phyloP scores from a whole-genome alignment of 371 early-diverging fungal species.

The Coemansia sp. region DNA sequence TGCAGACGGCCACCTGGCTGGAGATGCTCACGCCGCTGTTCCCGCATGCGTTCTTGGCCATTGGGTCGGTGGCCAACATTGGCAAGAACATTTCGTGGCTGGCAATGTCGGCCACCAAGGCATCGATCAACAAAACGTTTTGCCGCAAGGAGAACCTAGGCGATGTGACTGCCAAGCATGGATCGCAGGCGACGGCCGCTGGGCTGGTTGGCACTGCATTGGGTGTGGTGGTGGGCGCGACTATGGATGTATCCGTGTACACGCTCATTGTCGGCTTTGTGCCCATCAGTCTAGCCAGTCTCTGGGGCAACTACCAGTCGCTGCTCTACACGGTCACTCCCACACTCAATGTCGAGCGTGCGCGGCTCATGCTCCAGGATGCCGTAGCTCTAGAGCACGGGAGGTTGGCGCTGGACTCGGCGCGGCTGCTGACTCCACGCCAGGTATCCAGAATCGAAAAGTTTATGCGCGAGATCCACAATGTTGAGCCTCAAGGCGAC shows the following conservation, averaged over 20 bases:
- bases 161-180: conserved; percentile 75
- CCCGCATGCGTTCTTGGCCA: conserved; percentile 64
- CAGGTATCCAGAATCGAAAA: conserved; percentile 27
- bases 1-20: conserved; percentile 66
- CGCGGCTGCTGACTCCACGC: conserved; percentile 25
- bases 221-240: conserved; percentile 38
- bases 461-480: conserved; percentile 32
- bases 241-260: conserved; percentile 39
- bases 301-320: conserved; percentile 52
- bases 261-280: conserved; percentile 41
- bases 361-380: conserved; percentile 25
- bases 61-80: conserved; percentile 75
- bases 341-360: conserved; percentile 47
- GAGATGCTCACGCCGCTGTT: conserved; percentile 73
- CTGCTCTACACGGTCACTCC: conserved; percentile 38
- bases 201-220: conserved; percentile 66
- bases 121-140: conserved; percentile 71
- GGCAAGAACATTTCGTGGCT: conserved; percentile 82
- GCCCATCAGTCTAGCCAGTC: conserved; percentile 40
- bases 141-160: conserved; percentile 69
- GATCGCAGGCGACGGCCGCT: conserved; percentile 75
- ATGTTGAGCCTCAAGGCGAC: conserved; percentile 2
- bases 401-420: conserved; percentile 6
- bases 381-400: conserved; percentile 15
- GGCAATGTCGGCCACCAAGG: conserved; percentile 70